Percentiles rank a stretch among this genome's conserved stretches.
Conservation (phyloP, 2,329 filamentous ascomycete genomes). For the Epicoccum nigrum region DNA sequence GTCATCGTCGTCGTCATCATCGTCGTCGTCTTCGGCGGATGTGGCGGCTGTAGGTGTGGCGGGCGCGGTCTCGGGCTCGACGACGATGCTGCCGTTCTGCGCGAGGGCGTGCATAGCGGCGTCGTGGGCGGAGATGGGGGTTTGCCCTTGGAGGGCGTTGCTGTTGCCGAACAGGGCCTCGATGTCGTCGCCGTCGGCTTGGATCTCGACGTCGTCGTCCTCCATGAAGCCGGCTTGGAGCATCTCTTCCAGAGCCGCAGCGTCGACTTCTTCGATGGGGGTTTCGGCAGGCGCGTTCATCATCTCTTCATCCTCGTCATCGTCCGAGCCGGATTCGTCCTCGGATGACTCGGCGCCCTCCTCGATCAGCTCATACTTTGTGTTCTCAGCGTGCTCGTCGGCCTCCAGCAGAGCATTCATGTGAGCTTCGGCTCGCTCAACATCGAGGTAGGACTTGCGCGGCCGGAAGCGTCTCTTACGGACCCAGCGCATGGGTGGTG, state of each 20-base stretch:
- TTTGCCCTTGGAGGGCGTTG: constrained; percentile 39
- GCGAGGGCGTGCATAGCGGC: constrained; percentile 48
- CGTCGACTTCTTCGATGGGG: constrained; percentile 49
- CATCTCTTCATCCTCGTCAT: constrained; percentile 50
- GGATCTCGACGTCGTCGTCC: constrained; percentile 41
- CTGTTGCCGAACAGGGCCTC: constrained; percentile 37
- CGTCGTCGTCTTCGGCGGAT: constrained; percentile 49
- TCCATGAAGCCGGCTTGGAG: constrained; percentile 45
- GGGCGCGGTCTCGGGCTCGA: constrained; percentile 39
- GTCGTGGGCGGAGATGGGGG: constrained; percentile 44
- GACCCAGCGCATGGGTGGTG: constrained; percentile 86
- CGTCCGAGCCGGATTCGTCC: constrained; percentile 44
- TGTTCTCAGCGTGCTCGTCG: constrained; percentile 66
- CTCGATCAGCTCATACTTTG: constrained; percentile 63
- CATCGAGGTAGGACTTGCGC: constrained; percentile 79
- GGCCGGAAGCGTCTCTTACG: constrained; percentile 83
- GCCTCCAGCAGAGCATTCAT: constrained; percentile 75
- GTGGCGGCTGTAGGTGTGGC: constrained; percentile 42
- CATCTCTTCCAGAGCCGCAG: constrained; percentile 43
- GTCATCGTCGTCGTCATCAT: constrained; percentile 55
- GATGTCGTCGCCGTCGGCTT: constrained; percentile 37
- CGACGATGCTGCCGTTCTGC: constrained; percentile 33
- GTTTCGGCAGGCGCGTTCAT: constrained; percentile 51
- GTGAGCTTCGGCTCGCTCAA: constrained; percentile 81
- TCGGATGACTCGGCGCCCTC: constrained; percentile 53